A percentile compares a stretch with the other conserved stretches of the same genome.
phyloP scores from a whole-genome alignment of 163 green algal genomes.

The Trebouxiophyceae sp. region DNA sequence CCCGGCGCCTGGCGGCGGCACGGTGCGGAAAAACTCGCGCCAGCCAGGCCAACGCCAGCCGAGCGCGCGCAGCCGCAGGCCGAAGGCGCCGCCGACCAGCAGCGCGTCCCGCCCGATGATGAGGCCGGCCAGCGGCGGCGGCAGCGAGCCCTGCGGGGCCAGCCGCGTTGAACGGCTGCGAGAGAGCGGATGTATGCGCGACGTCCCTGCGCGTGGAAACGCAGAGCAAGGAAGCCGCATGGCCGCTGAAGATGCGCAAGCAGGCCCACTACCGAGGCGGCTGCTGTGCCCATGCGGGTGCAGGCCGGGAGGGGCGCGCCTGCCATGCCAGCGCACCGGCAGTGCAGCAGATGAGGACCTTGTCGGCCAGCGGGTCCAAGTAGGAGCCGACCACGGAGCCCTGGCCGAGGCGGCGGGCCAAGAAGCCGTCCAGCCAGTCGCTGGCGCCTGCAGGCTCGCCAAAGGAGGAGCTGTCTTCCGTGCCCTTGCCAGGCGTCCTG shows the following conservation, averaged over 20 bases:
- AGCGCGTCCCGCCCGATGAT: slow-evolving; percentile 67
- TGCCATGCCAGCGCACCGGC: slow-evolving; percentile 43
- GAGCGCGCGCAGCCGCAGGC: slow-evolving; percentile 24
- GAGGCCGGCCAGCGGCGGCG: slow-evolving; percentile 46
- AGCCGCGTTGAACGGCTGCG: neutral
- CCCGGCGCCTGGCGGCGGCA: no score
- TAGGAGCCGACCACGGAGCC: slow-evolving; percentile 83
- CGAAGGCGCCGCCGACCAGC: slow-evolving; percentile 48
- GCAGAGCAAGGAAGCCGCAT: no score
- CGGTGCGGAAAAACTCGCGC: slow-evolving; percentile 55
- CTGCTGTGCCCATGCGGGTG: no score
- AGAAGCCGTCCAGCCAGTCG: slow-evolving; percentile 70
- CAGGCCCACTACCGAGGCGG: no score
- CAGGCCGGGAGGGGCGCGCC: no score
- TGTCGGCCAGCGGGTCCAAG: slow-evolving; percentile 89
- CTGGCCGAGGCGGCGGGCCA: slow-evolving; percentile 53
- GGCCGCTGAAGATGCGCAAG: no score
- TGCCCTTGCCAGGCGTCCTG: no score
- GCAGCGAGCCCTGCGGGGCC: slow-evolving; percentile 39
- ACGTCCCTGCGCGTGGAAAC: no score
- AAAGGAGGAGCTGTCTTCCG: neutral
- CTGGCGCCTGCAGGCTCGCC: neutral
- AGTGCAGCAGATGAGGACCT: slow-evolving; percentile 69
- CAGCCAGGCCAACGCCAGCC: slow-evolving; percentile 43
- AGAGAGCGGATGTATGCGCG: no score